Base-by-base conservation (phyloP, 257 asterid species). In the Capsicum baccatum region DNA sequence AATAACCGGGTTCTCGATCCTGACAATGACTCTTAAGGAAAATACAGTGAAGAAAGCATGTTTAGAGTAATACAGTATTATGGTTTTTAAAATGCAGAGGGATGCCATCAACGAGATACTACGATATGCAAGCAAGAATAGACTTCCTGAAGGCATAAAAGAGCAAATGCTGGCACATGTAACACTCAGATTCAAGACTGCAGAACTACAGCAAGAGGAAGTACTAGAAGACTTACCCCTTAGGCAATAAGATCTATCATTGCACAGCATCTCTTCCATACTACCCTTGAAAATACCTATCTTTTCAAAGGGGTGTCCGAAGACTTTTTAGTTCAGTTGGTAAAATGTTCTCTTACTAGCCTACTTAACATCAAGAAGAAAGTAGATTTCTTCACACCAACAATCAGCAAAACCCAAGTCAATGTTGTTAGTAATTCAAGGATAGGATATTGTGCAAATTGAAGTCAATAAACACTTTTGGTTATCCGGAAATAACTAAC, bases 191-290 rank as follows among this genome's bases (percentile, higher is more conserved):
- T 96, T 92, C 92, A 96, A 90, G 91, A 93, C 99, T 3, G 97
- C 98, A 56, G 96, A 93, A 85, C 90, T 96, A 83, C 97, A 94
- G 90, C 98, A 96, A 87, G 97, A 96, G 88, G 96, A 91, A 90
- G 97, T 94, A 74, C 90, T 96, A 33, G 87, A 89, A 90, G 92
- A 86, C 86, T 47, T 96, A 76, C 99, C 99, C 99, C 99, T 0
- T 94, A 96, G 90, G 99, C 99, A 57, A 92, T 96, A 88, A 90
- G 99, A 88, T 89, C 96, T n/a, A 84, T 97, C 89, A 96, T 96
- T 58, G 96, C 97, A 14, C 97, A 89, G 68, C 97, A 94, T 88
- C 99, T 96, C 54, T 96, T 96, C 86, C 95, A 89, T 83, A 6
- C 48, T 42, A 92, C 89, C 8, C 92, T 96, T 10, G 96, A 91